Evolutionary conservation across 345 rosid genomes (phyloP).

Genomic region (Aquilaria sinensis): DNA sequence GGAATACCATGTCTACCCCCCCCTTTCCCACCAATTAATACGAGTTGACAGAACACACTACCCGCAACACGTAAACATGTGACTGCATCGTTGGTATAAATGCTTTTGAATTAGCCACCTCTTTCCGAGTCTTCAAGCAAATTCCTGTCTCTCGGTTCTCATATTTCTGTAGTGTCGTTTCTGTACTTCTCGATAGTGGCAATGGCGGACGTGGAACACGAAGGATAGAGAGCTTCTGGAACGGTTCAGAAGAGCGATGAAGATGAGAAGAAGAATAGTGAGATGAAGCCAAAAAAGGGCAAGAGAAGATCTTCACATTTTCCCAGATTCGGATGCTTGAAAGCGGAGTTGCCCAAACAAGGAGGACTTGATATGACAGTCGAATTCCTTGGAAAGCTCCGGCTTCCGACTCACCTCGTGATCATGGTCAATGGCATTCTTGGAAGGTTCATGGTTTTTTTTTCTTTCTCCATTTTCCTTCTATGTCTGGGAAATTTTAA

Average conservation of each 20-base stretch:
- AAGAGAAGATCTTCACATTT: conserved; percentile 17
- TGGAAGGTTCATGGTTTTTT: conserved; percentile 50
- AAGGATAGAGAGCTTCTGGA: background rate
- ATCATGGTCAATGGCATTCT: conserved; percentile 81
- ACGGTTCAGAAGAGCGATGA: background rate
- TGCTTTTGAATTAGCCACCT: no score
- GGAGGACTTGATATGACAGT: conserved; percentile 48
- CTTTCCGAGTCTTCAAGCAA: no score
- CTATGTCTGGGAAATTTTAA: conserved; percentile 19
- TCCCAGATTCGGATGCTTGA: conserved; percentile 52
- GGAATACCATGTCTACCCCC: no score
- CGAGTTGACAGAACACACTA: no score
- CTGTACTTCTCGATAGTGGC: no score
- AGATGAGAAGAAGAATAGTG: background rate
- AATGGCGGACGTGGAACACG: background rate
- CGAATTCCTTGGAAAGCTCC: conserved; percentile 33
- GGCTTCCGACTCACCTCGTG: conserved; percentile 59
- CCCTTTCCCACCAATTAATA: no score
- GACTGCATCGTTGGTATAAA: no score
- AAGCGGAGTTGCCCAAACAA: conserved; percentile 28
- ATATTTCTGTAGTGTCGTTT: no score
- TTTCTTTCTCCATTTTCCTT: background rate
- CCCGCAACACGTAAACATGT: no score
- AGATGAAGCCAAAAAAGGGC: conserved; percentile 3
- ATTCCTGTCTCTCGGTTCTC: no score